Conservation (phyloP, 768 basidiomycete species). For the Nevesoporus exiguus region DNA sequence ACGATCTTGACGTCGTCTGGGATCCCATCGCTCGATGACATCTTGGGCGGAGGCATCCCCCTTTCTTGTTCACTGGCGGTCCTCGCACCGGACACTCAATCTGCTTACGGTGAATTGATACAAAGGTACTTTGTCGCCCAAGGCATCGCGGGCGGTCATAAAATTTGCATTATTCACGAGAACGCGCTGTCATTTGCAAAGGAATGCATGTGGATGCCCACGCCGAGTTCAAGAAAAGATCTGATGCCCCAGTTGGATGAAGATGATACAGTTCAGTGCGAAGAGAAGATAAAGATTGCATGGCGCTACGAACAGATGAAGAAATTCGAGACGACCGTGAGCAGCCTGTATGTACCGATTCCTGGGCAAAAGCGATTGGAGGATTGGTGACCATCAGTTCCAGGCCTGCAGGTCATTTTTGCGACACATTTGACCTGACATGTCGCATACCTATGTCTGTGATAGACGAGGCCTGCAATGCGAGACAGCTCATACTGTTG, state of each 20-base stretch:
- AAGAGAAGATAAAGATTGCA: conserved; percentile 84
- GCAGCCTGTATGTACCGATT: conserved; percentile 45
- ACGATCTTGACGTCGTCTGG: conserved; percentile 77
- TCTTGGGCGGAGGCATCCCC: conserved; percentile 89
- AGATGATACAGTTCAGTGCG: conserved; percentile 34
- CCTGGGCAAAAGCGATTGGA: conserved; percentile 1
- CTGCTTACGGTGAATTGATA: conserved; percentile 80
- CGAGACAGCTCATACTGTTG: conserved; percentile 38
- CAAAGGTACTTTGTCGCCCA: conserved; percentile 89
- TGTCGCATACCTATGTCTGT: conserved; percentile 51
- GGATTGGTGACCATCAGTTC: conserved; percentile 11
- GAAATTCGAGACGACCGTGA: conserved; percentile 84
- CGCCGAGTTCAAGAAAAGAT: conserved; percentile 6
- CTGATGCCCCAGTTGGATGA: conserved; percentile 30
- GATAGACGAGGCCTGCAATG: conserved; percentile 41
- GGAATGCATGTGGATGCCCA: conserved; percentile 80
- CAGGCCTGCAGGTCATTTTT: conserved; percentile 60
- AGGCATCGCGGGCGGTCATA: conserved; percentile 72
- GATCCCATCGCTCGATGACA: conserved; percentile 89
- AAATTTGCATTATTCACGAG: conserved; percentile 62
- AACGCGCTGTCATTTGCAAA: conserved; percentile 55
- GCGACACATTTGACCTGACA: conserved; percentile 71
- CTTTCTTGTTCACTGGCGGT: conserved; percentile 70
- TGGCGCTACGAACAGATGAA: conserved; percentile 97
- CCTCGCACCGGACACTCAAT: conserved; percentile 82